Evolutionary conservation across 352 stramenopile species (phyloP).

Genomic region (Globisporangium ultimum): DNA sequence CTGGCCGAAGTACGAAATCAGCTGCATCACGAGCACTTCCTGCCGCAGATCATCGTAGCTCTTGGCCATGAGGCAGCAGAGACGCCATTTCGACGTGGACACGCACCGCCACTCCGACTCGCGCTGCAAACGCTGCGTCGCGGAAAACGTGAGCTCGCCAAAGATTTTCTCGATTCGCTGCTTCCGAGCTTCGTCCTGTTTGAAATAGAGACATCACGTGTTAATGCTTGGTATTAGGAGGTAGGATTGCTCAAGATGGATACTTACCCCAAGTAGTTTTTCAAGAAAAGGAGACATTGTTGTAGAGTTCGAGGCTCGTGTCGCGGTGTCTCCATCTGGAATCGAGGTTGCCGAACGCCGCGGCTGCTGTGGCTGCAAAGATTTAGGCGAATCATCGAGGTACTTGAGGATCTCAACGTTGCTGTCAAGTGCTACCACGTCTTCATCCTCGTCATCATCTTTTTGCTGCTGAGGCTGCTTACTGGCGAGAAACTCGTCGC

Average conservation of each 20-base stretch:
- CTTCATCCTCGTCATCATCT: slow-evolving; percentile 9
- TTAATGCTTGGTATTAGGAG: background rate
- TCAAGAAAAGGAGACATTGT: background rate
- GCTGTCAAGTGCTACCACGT: slow-evolving; percentile 6
- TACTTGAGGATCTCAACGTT: slow-evolving; percentile 15
- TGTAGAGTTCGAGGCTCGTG: background rate
- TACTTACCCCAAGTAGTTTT: background rate
- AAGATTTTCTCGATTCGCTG: slow-evolving; percentile 61
- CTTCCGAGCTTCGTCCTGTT: slow-evolving; percentile 37
- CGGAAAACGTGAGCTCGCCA: slow-evolving; percentile 58
- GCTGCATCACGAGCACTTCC: slow-evolving; percentile 97
- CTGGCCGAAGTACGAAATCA: slow-evolving; percentile 94
- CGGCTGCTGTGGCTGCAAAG: background rate
- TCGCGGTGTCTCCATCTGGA: background rate
- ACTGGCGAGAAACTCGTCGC: background rate
- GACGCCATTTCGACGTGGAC: slow-evolving; percentile 25
- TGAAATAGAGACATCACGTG: background rate
- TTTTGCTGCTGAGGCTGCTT: no score
- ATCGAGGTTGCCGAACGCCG: background rate
- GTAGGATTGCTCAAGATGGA: background rate
- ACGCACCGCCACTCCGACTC: slow-evolving; percentile 1
- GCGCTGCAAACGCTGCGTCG: slow-evolving; percentile 37
- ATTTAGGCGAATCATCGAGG: slow-evolving; percentile 6
- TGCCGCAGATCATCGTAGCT: slow-evolving; percentile 97
- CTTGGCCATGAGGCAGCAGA: slow-evolving; percentile 93